Evolutionary conservation across 2,329 filamentous ascomycete genomes (phyloP), one percentile per base, ranked within the genome.

Genomic region (Trichoderma atrobrunneum): DNA sequence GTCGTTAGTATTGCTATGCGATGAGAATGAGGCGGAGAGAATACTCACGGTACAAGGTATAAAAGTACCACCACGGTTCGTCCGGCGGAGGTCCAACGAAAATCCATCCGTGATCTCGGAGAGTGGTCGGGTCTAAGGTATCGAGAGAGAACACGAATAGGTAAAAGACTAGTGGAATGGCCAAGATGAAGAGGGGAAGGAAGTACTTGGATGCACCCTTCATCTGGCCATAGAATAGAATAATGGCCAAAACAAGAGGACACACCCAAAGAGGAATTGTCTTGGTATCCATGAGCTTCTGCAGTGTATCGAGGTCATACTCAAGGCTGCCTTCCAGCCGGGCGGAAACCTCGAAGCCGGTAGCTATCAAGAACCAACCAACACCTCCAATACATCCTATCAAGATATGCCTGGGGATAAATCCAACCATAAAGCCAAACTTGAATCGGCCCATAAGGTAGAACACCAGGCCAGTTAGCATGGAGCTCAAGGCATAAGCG

Each of bases 371-470:
- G 81, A 99, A 99, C 88, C 94, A 97, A 6, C 96, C 96, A 10
- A 99, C 96, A 74, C 96, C 96, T 57, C 96, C 96, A 76, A 99
- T 98, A 78, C 96, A 99, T 70, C 96, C 96, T 74, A 98, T 97
- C 36, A 99, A 84, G 76, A 99, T 99, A 77, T 97, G 95, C 59
- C 96, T 90, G 6, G 96, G 96, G 76, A 99, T 98, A 83, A 99
- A 99, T 72, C 95, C 96, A 73, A 98, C 94, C 74, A 99, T 89
- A 74, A 95, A 97, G 36, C 96, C 96, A 69, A 98, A 89, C 77
- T 90, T 91, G 83, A 95, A 97, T 43, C 88, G 88, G 67, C 96
- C 96, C 86, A 99, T 95, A 11, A 93, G 84, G 78, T 96, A 97
- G 84, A 99, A 99, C 7, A 98, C 93, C 30, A 93, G 77, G 1